Evolutionary conservation across 345 rosid species (phyloP).

Genomic region (Fremontodendron californicum): DNA sequence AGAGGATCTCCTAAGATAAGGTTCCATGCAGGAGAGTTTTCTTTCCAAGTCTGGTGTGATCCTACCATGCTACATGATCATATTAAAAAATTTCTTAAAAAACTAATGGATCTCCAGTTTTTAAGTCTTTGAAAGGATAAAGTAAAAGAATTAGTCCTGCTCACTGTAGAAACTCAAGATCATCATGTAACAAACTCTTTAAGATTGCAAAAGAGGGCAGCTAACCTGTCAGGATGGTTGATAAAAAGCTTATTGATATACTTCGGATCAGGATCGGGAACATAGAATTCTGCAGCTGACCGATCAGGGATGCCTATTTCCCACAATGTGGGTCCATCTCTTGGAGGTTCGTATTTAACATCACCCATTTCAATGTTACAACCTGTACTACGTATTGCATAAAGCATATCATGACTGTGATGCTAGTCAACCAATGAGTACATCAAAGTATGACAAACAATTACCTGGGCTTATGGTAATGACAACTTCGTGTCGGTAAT

Average conservation of each 20-base stretch:
- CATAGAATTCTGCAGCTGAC: conserved; percentile 67
- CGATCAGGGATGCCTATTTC: conserved; percentile 91
- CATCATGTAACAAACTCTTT: background rate
- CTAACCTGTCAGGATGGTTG: conserved; percentile 77
- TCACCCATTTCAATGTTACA: conserved; percentile 51
- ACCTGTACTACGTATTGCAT: conserved; percentile 33
- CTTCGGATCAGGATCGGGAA: conserved; percentile 75
- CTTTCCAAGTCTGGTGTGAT: background rate
- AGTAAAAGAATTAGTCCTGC: background rate
- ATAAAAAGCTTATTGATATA: conserved; percentile 58
- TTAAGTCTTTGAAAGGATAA: background rate
- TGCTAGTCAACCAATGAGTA: conserved; percentile 4
- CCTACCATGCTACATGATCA: background rate
- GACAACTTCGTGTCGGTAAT: conserved; percentile 40
- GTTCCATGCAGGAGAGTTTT: background rate
- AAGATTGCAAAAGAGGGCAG: background rate
- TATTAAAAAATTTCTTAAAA: background rate
- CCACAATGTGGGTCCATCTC: conserved; percentile 89
- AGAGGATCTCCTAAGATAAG: background rate
- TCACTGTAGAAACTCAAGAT: background rate
- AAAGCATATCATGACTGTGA: conserved; percentile 5
- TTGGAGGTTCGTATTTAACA: conserved; percentile 66
- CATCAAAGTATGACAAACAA: conserved; percentile 1
- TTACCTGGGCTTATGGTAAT: conserved; percentile 61
- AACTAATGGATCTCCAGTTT: background rate